Conservation (phyloP, 208 protist genomes). For the Trypanosoma boissoni region DNA sequence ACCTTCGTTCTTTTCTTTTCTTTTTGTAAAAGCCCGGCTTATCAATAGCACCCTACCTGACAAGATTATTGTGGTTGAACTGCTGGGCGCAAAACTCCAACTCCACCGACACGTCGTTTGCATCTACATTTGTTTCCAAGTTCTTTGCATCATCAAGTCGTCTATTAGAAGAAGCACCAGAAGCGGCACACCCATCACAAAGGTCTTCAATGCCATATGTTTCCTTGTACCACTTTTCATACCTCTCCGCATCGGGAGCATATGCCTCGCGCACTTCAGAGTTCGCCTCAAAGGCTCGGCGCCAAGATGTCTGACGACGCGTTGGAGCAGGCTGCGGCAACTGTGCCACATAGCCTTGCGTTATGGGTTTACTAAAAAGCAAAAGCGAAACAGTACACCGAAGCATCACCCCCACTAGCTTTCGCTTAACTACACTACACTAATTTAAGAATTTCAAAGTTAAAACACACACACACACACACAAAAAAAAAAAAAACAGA, state of each 20-base stretch:
- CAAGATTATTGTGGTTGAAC: constrained; percentile 55
- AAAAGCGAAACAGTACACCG: constrained; percentile 15
- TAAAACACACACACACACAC: constrained; percentile 1
- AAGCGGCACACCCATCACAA: constrained; percentile 61
- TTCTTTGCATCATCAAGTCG: constrained; percentile 51
- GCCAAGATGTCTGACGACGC: constrained; percentile 38
- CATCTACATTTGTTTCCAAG: constrained; percentile 33
- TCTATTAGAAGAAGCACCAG: constrained; percentile 58
- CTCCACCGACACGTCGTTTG: constrained; percentile 52
- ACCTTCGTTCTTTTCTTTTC: background rate
- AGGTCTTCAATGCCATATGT: constrained; percentile 69
- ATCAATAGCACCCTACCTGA: too few species aligned
- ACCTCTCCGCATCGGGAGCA: constrained; percentile 51
- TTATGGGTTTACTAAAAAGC: constrained; percentile 73
- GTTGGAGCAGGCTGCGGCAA: constrained; percentile 38
- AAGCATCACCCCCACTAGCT: background rate
- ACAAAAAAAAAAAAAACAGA: too few species aligned
- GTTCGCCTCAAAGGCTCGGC: constrained; percentile 56
- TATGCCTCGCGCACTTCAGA: constrained; percentile 56
- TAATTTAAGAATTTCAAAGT: constrained; percentile 1
- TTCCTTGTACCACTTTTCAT: constrained; percentile 76
- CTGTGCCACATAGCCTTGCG: constrained; percentile 70
- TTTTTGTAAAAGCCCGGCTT: too few species aligned
- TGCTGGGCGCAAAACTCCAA: constrained; percentile 52
- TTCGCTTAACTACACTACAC: constrained; percentile 5